Base-by-base conservation (phyloP, 257 asterid species). In the Linaria vulgaris region DNA sequence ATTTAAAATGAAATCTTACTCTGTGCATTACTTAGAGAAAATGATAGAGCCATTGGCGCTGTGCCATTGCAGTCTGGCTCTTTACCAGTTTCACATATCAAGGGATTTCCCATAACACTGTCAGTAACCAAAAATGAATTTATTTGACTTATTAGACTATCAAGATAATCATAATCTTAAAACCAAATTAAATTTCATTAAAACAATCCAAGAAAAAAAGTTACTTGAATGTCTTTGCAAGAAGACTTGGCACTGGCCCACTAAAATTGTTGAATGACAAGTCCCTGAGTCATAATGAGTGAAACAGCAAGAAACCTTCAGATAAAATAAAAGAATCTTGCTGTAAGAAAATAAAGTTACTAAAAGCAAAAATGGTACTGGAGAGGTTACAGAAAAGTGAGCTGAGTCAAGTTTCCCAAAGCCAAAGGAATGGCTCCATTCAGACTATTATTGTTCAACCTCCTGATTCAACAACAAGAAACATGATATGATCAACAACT, bases 51-150 rank as follows among this genome's bases (percentile, higher is more conserved):
- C 82, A 88, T 62, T 31, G 86, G 83, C 31, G 87, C 71, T 62
- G 88, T 87, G 19, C 94, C 96, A 59, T 85, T 87, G 79, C 99
- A 92, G 9, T 76, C 86, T 61, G 86, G 76, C 77, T 88, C 94
- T 67, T 83, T 89, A 12, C 97, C 95, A 64, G 95, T 82, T 70
- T 85, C 78, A 80, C 99, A 92, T 72, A 92, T 85, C 84, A 85
- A 79, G 11, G 94, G 82, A 77, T 92, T 92, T 57, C 99, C 99
- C 37, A 89, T 56, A 71, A 92, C 74, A 80, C 97, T 92, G 81
- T 12, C 19, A 60, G 22, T 34, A 64, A 6, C 9, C 16, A 45
- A 48, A 41, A 6, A 12, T 9, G 1, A 22, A 11, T 27, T 9
- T 12, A 12, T n/a, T n/a, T n/a, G n/a, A 59, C 57, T 13, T 21